These are phyloP conservation scores for Pseudophaeomoniella oleicola DNA, from an alignment of 2,329 filamentous ascomycete species.

Conservation along the genomic window DNA sequence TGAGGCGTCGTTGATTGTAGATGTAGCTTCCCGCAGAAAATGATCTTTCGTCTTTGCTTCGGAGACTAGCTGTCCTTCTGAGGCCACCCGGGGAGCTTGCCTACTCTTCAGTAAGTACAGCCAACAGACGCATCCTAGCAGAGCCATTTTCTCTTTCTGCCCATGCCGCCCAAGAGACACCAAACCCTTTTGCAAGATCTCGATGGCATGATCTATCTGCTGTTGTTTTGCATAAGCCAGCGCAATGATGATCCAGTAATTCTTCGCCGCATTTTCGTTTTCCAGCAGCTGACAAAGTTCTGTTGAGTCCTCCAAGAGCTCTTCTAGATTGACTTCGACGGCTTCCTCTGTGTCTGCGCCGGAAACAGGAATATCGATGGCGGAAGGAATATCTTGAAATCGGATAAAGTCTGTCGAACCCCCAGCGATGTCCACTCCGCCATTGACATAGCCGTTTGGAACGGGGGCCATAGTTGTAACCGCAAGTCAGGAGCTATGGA, in stretches of 20 bases:
- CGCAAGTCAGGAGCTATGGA: no score
- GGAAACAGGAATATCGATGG: slow-evolving; percentile 50
- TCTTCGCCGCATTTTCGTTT: slow-evolving; percentile 80
- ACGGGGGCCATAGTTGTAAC: slow-evolving; percentile 42
- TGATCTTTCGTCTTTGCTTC: slow-evolving; percentile 84
- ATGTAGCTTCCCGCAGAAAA: slow-evolving; percentile 81
- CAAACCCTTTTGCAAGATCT: slow-evolving; percentile 58
- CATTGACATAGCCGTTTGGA: slow-evolving; percentile 37
- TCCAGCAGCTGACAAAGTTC: slow-evolving; percentile 92
- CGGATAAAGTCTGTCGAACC: slow-evolving; percentile 24
- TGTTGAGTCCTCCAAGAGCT: slow-evolving; percentile 81
- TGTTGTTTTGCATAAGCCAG: slow-evolving; percentile 92
- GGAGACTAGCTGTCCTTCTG: slow-evolving; percentile 48
- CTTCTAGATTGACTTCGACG: slow-evolving; percentile 87
- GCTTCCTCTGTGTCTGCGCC: slow-evolving; percentile 49
- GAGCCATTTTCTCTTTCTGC: slow-evolving; percentile 54
- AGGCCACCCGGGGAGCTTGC: slow-evolving; percentile 54
- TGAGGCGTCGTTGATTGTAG: slow-evolving; percentile 86
- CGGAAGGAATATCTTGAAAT: slow-evolving; percentile 47
- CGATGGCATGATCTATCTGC: slow-evolving; percentile 71
- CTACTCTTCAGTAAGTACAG: slow-evolving; percentile 81
- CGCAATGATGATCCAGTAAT: slow-evolving; percentile 96
- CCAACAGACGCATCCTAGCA: slow-evolving; percentile 79
- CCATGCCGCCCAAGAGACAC: slow-evolving; percentile 54
- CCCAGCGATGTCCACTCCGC: slow-evolving; percentile 30